phyloP scores from a whole-genome alignment of 495 filamentous ascomycete species.

The Chaetomium cochliodes region DNA sequence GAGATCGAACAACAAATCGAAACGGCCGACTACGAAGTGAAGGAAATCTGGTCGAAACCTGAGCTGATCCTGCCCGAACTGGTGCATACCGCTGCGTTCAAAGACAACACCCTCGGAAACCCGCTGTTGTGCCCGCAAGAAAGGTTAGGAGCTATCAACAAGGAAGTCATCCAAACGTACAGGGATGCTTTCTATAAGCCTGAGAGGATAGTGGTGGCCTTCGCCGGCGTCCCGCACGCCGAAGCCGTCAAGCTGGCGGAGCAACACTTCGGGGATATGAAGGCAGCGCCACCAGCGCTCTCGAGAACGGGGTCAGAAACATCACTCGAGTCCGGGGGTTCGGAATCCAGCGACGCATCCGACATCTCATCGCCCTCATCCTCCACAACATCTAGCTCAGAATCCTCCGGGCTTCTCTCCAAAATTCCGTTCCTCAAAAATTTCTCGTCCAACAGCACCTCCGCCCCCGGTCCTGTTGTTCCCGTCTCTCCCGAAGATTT shows the following conservation, averaged over 20 bases:
- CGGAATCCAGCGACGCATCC: constrained; percentile 41
- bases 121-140: constrained; percentile 89
- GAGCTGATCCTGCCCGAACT: constrained; percentile 95
- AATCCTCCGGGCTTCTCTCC: constrained; percentile 65
- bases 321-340: constrained; percentile 41
- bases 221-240: constrained; percentile 83
- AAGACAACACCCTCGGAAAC: constrained; percentile 92
- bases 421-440: constrained; percentile 94
- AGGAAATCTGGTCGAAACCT: constrained; percentile 96
- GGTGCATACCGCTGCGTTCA: constrained; percentile 91
- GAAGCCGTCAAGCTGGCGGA: constrained; percentile 78
- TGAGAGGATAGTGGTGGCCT: constrained; percentile 88
- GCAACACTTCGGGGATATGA: constrained; percentile 90
- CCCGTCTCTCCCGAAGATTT: constrained; percentile 57
- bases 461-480: constrained; percentile 42
- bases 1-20: constrained; percentile 84
- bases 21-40: constrained; percentile 92
- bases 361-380: constrained; percentile 42
- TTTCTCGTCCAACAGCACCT: constrained; percentile 63
- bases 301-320: constrained; percentile 58
- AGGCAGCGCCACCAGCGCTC: constrained; percentile 50
- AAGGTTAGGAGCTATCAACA: constrained; percentile 72
- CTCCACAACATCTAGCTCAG: constrained; percentile 42
- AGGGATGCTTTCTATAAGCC: constrained; percentile 80
- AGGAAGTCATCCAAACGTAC: constrained; percentile 72